Evolutionary conservation across 2,329 filamentous ascomycete species (phyloP).

Genomic region (Phialophora verrucosa): DNA sequence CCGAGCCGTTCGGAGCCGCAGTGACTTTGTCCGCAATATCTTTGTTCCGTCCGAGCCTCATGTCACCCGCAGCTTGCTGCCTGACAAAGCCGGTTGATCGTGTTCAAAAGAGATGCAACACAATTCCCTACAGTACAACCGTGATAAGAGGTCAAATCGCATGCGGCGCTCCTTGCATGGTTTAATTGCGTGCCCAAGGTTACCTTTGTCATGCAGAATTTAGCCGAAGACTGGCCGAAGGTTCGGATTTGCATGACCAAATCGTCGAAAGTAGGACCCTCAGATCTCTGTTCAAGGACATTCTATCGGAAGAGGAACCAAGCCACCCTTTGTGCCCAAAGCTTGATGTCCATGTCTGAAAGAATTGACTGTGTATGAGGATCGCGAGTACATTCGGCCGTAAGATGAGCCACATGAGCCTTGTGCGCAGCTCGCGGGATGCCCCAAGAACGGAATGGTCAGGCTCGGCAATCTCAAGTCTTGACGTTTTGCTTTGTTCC

Average conservation of each 20-base stretch:
- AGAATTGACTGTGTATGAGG: not conserved
- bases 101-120: not conserved
- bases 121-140: not conserved
- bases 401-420: not conserved
- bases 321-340: not conserved
- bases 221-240: not conserved
- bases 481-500: not conserved
- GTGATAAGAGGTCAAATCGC: not conserved
- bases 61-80: not conserved
- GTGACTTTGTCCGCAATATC: slow-evolving; percentile 6
- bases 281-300: not conserved
- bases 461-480: not conserved
- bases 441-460: not conserved
- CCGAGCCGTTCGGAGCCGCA: slow-evolving; percentile 6
- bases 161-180: not conserved
- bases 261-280: not conserved
- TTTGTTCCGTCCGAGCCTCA: slow-evolving; percentile 13
- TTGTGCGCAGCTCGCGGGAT: not conserved
- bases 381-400: slow-evolving; percentile 23
- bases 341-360: not conserved
- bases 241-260: not conserved
- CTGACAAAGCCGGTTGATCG: not conserved
- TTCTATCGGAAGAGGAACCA: not conserved
- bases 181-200: not conserved
- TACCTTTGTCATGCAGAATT: not conserved